phyloP scores from a whole-genome alignment of 1,284 basidiomycete genomes.

The Cryptococcus sp. region DNA sequence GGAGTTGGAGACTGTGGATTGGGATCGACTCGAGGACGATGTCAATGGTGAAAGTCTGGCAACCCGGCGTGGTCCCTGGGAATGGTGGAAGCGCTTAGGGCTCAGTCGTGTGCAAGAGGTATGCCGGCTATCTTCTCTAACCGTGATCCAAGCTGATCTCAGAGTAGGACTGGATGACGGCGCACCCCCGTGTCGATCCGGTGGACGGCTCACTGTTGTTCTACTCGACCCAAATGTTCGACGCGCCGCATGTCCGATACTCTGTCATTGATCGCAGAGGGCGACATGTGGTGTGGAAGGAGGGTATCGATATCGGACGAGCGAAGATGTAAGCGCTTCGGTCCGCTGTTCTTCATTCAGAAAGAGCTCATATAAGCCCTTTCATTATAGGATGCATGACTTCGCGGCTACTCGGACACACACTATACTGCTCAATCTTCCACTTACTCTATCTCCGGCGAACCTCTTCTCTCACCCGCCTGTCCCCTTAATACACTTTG shows the following conservation, averaged over 20 bases:
- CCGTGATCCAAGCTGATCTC: constrained; percentile 20
- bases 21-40: constrained; percentile 45
- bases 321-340: constrained; percentile 41
- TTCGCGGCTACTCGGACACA: constrained; percentile 54
- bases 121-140: constrained; percentile 1
- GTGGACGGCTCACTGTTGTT: constrained; percentile 55
- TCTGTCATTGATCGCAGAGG: constrained; percentile 53
- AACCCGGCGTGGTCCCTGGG: constrained; percentile 25
- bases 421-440: constrained; percentile 57
- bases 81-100: constrained; percentile 35
- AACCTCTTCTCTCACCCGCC: constrained; percentile 53
- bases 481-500: constrained; percentile 55
- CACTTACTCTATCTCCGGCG: constrained; percentile 55
- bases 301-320: constrained; percentile 40
- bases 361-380: background rate
- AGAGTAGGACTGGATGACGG: constrained; percentile 56
- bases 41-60: constrained; percentile 31
- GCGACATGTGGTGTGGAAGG: constrained; percentile 41
- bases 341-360: background rate
- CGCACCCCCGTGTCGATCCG: constrained; percentile 56
- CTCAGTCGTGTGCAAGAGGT: constrained; percentile 41
- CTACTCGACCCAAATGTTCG: constrained; percentile 55
- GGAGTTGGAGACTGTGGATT: constrained; percentile 55
- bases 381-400: constrained; percentile 56
- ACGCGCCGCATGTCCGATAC: constrained; percentile 53